Evolutionary conservation across 169 alveolate species (phyloP).

Genomic region (Cryptosporidium parvum): DNA sequence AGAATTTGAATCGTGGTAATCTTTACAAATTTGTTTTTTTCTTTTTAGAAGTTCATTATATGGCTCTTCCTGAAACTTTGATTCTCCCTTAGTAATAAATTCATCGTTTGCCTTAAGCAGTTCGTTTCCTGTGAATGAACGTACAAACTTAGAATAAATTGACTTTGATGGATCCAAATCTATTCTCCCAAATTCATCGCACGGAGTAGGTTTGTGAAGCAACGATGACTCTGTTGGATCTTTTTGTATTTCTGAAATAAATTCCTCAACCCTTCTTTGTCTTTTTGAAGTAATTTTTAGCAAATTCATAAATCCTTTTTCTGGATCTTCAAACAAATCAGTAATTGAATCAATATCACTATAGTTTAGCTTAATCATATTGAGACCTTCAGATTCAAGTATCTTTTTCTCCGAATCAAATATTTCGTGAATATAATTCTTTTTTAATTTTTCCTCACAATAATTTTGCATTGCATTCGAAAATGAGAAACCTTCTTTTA

Average conservation of each 20-base stretch:
- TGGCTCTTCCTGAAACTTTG: constrained; percentile 8
- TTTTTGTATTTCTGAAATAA: constrained; percentile 48
- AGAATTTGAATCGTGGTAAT: constrained; percentile 22
- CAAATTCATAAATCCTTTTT: constrained; percentile 32
- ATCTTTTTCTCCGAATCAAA: constrained; percentile 39
- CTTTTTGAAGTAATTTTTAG: constrained; percentile 56
- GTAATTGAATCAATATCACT: constrained; percentile 18
- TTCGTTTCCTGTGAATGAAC: background rate
- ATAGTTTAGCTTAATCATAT: constrained; percentile 31
- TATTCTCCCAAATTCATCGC: constrained; percentile 76
- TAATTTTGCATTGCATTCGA: constrained; percentile 68
- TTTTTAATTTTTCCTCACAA: constrained; percentile 55
- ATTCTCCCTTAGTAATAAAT: constrained; percentile 28
- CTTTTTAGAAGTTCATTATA: constrained; percentile 10
- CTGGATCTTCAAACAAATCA: constrained; percentile 23
- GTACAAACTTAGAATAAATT: constrained; percentile 19
- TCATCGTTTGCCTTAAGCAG: constrained; percentile 13
- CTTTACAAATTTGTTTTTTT: constrained; percentile 30
- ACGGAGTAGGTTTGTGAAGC: constrained; percentile 50
- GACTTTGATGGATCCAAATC: constrained; percentile 70
- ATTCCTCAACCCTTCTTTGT: constrained; percentile 63
- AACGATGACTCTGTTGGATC: constrained; percentile 7
- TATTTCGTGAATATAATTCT: constrained; percentile 17
- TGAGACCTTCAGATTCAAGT: constrained; percentile 53
- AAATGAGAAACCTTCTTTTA: constrained; percentile 44